phyloP scores from a whole-genome alignment of 2,329 filamentous ascomycete species.

The Beauveria scarabaeidicola region DNA sequence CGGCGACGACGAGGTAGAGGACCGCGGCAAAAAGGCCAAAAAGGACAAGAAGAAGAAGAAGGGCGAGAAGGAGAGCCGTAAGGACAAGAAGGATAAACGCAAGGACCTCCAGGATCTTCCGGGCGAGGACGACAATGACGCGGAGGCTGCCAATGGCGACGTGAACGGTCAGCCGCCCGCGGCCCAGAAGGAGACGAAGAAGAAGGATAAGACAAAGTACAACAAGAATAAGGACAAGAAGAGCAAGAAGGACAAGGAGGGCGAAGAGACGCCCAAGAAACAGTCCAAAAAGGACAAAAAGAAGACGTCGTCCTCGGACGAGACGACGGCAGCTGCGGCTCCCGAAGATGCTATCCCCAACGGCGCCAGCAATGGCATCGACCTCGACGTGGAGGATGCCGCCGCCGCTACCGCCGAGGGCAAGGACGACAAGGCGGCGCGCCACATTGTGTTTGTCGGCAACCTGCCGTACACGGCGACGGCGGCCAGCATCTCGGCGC shows the following conservation, averaged over 20 bases:
- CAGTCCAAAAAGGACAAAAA: slow-evolving; percentile 19
- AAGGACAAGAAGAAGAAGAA: slow-evolving; percentile 28
- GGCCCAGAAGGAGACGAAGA: slow-evolving; percentile 18
- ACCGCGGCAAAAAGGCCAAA: slow-evolving; percentile 25
- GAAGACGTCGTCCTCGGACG: slow-evolving; percentile 11
- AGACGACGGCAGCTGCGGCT: slow-evolving; percentile 10
- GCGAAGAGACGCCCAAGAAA: slow-evolving; percentile 17
- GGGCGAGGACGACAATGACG: slow-evolving; percentile 22
- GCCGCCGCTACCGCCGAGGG: slow-evolving; percentile 12
- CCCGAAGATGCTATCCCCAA: slow-evolving; percentile 18
- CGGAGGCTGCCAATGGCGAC: slow-evolving; percentile 15
- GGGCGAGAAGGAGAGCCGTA: slow-evolving; percentile 25
- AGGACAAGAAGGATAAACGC: slow-evolving; percentile 33
- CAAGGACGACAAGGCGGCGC: slow-evolving; percentile 20
- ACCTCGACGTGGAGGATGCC: slow-evolving; percentile 11
- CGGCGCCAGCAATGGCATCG: slow-evolving; percentile 22
- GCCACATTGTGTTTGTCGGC: slow-evolving; percentile 39
- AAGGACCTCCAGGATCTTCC: slow-evolving; percentile 30
- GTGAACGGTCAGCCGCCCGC: slow-evolving; percentile 17
- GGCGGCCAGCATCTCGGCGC: slow-evolving; percentile 55
- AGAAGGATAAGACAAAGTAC: slow-evolving; percentile 7
- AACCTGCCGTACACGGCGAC: slow-evolving; percentile 86
- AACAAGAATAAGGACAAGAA: slow-evolving; percentile 22
- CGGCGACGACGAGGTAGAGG: slow-evolving; percentile 19
- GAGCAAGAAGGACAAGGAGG: slow-evolving; percentile 22